Base-by-base conservation (phyloP, 2,329 filamentous ascomycete genomes). In the Botrytis medusae region DNA sequence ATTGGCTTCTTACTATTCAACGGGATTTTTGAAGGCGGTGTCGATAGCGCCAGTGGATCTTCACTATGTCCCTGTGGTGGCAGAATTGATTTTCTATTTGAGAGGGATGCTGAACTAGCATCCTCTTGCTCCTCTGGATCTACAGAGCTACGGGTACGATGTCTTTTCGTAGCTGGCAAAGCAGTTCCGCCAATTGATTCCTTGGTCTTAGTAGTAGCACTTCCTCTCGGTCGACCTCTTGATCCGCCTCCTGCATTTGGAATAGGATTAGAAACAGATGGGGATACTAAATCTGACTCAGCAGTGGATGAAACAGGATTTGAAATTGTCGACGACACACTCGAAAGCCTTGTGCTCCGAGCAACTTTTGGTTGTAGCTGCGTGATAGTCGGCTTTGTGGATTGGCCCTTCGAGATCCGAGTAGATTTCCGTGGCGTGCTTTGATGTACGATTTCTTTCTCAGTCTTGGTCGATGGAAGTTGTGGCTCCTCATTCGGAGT, bases 31-130 rank as follows among this genome's bases (percentile, higher is more conserved):
- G 1, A 3, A 20, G 37, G 69, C 22, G 40, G 74, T 54, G 34
- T 74, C 48, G 10, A 74, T 60, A 71, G 20, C n/a, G 77, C 73
- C 37, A 77, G 67, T 10, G 78, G 78, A 68, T 80, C 79, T 25
- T 77, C 74, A 46, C 78, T 80, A 25, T 70, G 72, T 16, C 76
- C 75, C 32, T 75, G 64, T 25, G 69, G 12, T 18, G 46, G 40
- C 0, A 69, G 59, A 9, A 64, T 69, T 7, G 76, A 79, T 60
- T 77, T 74, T 2, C 77, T 74, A 59, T 77, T 79, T 2, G 78
- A 79, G 18, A 74, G 48, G 57, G 76, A 68, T 29, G 74, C 74
- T 18, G 74, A 63, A 62, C 42, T 16, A 62, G 32, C n/a, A 12
- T 10, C 32, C 65, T 74, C 59, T 34, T 71, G 71, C 46, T 62